Evolutionary conservation across 805 yeast genomes (phyloP).

Genomic region (Candida ovalis): DNA sequence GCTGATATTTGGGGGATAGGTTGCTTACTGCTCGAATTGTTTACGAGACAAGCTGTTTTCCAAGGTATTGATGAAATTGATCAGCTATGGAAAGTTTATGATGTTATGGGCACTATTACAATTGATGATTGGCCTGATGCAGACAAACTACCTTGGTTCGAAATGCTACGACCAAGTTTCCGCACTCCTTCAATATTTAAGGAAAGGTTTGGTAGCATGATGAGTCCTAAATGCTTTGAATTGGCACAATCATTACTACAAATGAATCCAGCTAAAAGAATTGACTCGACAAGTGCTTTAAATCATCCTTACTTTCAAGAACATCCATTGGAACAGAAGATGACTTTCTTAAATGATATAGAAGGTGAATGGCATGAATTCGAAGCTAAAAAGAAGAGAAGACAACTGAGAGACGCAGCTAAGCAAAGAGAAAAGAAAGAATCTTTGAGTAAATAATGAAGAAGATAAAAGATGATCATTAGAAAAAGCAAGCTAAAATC

Average conservation of each 20-base stretch:
- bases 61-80: slow-evolving; percentile 88
- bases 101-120: slow-evolving; percentile 84
- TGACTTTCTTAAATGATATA: slow-evolving; percentile 50
- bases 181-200: slow-evolving; percentile 37
- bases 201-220: slow-evolving; percentile 35
- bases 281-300: slow-evolving; percentile 68
- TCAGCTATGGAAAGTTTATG: slow-evolving; percentile 73
- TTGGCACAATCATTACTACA: slow-evolving; percentile 60
- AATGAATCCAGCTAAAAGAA: slow-evolving; percentile 66
- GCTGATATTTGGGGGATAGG: slow-evolving; percentile 98
- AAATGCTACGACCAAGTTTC: slow-evolving; percentile 63
- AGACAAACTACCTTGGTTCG: slow-evolving; percentile 89
- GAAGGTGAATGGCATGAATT: slow-evolving; percentile 96
- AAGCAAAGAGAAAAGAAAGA: slow-evolving; percentile 14
- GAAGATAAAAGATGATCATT: neutral
- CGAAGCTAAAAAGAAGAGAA: slow-evolving; percentile 79
- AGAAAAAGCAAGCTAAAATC: neutral
- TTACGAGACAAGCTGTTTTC: slow-evolving; percentile 70
- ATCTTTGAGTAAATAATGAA: neutral
- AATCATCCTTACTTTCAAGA: slow-evolving; percentile 66
- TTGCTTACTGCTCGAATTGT: slow-evolving; percentile 80
- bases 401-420: slow-evolving; percentile 31
- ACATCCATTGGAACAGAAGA: slow-evolving; percentile 61
- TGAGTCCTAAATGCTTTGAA: slow-evolving; percentile 55
- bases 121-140: slow-evolving; percentile 71